These are phyloP conservation scores for Emergomyces orientalis DNA, from an alignment of 2,329 filamentous ascomycete genomes.

Conservation along the genomic window DNA sequence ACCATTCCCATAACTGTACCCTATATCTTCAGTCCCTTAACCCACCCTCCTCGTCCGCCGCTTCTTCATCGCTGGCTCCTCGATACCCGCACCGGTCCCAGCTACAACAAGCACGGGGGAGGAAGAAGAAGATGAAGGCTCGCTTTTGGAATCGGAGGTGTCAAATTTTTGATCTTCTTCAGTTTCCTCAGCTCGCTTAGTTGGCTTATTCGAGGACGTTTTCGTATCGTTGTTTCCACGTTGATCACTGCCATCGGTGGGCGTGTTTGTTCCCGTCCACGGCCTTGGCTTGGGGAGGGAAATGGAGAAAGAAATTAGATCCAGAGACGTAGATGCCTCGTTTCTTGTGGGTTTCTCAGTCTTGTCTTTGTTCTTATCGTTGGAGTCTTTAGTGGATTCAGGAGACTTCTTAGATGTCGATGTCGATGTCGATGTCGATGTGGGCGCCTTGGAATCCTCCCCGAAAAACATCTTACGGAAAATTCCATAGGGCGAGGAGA, in stretches of 20 bases:
- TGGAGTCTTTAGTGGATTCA: not conserved
- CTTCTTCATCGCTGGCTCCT: not conserved
- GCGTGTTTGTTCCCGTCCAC: too few species aligned
- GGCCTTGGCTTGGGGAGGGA: not conserved
- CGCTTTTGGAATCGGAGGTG: not conserved
- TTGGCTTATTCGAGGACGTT: not conserved
- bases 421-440: not conserved
- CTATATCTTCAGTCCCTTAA: not conserved
- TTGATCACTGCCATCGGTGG: not conserved
- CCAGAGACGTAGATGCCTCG: slow-evolving; percentile 19
- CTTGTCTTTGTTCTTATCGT: slow-evolving; percentile 11
- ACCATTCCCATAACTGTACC: not conserved
- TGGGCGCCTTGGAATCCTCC: not conserved
- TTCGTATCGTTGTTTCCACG: not conserved
- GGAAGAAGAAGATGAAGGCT: not conserved
- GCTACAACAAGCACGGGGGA: not conserved
- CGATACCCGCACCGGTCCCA: not conserved
- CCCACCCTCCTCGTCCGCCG: not conserved
- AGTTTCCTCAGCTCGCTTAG: not conserved
- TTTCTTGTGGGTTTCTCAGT: slow-evolving; percentile 41
- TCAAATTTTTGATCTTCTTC: not conserved
- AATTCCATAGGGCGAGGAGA: not conserved
- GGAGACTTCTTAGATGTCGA: not conserved
- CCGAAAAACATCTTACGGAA: not conserved
- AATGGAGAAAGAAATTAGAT: slow-evolving; percentile 9